These are phyloP conservation scores for Ophiostoma montium DNA, from an alignment of 2,329 filamentous ascomycete species.

Conservation along the genomic window DNA sequence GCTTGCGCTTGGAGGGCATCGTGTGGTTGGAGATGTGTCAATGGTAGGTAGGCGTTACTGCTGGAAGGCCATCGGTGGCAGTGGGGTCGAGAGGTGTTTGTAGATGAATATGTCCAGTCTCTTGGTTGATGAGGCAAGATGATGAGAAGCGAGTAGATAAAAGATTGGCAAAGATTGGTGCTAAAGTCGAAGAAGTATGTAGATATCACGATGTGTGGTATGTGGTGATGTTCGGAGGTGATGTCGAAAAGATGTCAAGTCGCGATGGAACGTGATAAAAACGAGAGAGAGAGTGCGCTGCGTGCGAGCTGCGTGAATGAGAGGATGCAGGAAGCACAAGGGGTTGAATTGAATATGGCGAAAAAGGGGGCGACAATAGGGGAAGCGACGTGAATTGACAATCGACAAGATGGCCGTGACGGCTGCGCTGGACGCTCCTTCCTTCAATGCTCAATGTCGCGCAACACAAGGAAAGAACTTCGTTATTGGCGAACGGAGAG, in stretches of 20 bases:
- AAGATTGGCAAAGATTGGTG: too few species aligned
- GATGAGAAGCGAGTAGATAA: not conserved
- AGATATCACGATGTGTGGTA: not conserved
- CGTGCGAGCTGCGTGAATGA: not conserved
- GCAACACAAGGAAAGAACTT: constrained; percentile 5
- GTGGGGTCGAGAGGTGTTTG: too few species aligned
- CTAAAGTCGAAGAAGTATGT: too few species aligned
- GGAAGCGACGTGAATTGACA: not conserved
- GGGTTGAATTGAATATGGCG: not conserved
- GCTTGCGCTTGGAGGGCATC: constrained; percentile 43
- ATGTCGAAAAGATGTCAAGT: not conserved
- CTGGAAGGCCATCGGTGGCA: not conserved
- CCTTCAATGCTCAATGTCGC: constrained; percentile 7
- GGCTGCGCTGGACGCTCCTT: constrained; percentile 4
- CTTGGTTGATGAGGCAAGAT: too few species aligned
- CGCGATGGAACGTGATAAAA: not conserved
- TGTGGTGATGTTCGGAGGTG: not conserved
- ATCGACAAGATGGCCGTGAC: not conserved
- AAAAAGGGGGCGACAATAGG: not conserved
- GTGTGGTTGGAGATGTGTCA: constrained; percentile 8
- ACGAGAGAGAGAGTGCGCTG: not conserved
- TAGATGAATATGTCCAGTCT: too few species aligned
- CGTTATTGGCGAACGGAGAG: constrained; percentile 5
- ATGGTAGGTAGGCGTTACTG: not conserved
- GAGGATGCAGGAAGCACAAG: not conserved